Evolutionary conservation across 2,329 filamentous ascomycete genomes (phyloP).

Genomic region (Chalara sp.): DNA sequence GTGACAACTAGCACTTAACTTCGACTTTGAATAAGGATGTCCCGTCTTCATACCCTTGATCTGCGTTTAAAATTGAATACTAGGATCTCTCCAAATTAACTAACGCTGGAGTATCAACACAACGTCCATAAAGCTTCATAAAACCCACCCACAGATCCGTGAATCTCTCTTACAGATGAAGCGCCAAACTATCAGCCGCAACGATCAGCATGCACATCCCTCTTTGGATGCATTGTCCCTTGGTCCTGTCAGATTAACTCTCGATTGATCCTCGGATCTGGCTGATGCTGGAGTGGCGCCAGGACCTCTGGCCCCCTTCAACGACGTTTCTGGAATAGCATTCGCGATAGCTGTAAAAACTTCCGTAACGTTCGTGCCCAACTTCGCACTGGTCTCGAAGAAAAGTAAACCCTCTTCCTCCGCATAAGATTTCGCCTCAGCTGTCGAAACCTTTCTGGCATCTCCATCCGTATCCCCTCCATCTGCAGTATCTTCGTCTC

Average conservation of each 20-base stretch:
- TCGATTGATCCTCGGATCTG: conserved; percentile 59
- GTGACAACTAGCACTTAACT: too few species aligned
- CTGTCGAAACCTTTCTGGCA: conserved; percentile 81
- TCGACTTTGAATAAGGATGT: too few species aligned
- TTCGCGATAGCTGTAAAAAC: conserved; percentile 98
- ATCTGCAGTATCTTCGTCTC: conserved; percentile 36
- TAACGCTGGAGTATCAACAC: too few species aligned
- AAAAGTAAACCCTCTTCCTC: conserved; percentile 92
- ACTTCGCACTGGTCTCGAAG: conserved; percentile 98
- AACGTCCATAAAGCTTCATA: too few species aligned
- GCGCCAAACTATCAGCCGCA: not conserved
- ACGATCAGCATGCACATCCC: conserved; percentile 72
- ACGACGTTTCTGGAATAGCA: conserved; percentile 90
- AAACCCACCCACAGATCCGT: too few species aligned
- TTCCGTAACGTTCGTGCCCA: conserved; percentile 85
- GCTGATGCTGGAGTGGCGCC: conserved; percentile 51
- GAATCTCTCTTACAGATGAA: not conserved
- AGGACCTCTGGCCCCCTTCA: conserved; percentile 79
- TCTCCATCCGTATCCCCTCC: conserved; percentile 61
- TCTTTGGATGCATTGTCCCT: conserved; percentile 76
- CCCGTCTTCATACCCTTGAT: too few species aligned
- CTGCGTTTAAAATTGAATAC: too few species aligned
- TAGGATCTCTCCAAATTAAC: too few species aligned
- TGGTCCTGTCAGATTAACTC: conserved; percentile 76
- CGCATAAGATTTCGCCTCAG: conserved; percentile 86